Conservation (phyloP, 306 rosid species). For the Pueraria montana region DNA sequence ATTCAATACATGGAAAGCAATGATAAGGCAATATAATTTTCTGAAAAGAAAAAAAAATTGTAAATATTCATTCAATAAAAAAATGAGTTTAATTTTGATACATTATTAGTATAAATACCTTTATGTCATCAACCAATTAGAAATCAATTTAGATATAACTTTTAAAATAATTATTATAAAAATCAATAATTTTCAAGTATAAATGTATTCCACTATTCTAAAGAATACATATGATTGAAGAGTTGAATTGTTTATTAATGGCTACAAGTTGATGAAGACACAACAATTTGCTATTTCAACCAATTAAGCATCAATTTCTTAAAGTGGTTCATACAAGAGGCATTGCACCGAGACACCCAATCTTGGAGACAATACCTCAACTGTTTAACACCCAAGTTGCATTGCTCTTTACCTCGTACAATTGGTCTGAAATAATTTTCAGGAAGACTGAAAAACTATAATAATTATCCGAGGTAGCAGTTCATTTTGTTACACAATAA, state of each 20-base stretch:
- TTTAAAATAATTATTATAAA: background rate
- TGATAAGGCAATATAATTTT: background rate
- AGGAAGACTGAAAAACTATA: background rate
- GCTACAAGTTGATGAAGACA: background rate
- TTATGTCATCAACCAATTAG: no score
- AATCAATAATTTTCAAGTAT: background rate
- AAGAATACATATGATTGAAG: background rate
- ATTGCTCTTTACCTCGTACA: background rate
- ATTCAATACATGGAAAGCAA: background rate
- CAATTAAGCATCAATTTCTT: background rate
- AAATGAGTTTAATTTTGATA: background rate
- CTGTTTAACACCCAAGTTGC: no score
- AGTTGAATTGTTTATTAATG: conserved; percentile 15
- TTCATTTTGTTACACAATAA: background rate
- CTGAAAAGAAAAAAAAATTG: background rate
- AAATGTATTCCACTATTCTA: background rate
- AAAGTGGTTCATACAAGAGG: background rate
- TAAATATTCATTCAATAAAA: background rate
- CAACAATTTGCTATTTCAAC: background rate
- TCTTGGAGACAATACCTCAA: background rate
- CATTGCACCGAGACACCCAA: background rate
- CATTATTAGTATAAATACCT: background rate
- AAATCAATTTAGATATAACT: background rate
- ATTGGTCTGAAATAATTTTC: background rate
- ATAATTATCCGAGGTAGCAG: background rate